Base-by-base conservation (phyloP, 371 early-diverging fungal species). In the Mortierella sp. region DNA sequence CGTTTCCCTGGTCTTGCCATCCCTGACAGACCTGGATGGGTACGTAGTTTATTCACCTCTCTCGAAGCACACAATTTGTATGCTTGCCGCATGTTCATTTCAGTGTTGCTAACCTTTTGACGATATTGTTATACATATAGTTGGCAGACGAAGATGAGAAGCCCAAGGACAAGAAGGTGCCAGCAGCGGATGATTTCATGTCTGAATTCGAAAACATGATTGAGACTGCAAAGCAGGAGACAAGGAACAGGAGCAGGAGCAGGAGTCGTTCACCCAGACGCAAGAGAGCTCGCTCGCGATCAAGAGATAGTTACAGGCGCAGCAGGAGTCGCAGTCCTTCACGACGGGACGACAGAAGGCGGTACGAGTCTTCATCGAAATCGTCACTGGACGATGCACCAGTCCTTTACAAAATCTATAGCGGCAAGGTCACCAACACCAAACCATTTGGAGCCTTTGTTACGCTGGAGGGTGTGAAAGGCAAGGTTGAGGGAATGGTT, bases 361-460 rank as follows among this genome's bases (percentile, higher is more conserved):
- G 76, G 45, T 58, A 68, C 34, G 79, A 79, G 53, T 58, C 77
- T 11, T n/a, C n/a, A n/a, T 24, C 77, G 22, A 71, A 75, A 43
- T 69, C 76, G 19, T 68, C 80, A 4, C 14, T 91, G 26, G 96
- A 96, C 75, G 94, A 94, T 19, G 88, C 89, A 9, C 97, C 99
- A 2, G 79, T 97, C 0, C 86, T 96, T 19, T 94, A 96, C 89
- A 97, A 97, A 77, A 96, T 98, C 40, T 98, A 98, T 80, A 79
- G 88, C 37, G 99, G 97, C 19, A 88, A 84, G 40, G 92, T 97
- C 16, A 88, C 92, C 26, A 94, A 91, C 69, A 89, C 96, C 45
- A 93, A 93, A 64, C 97, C 97, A 52, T 98, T 97, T 90, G 98
- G 98, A 43, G 97, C 94, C 0, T 98, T 98, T 88, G 96, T 97